Evolutionary conservation across 2,329 filamentous ascomycete species (phyloP), one percentile per base, ranked within the genome.

Genomic region (Pseudocercospora fijiensis): DNA sequence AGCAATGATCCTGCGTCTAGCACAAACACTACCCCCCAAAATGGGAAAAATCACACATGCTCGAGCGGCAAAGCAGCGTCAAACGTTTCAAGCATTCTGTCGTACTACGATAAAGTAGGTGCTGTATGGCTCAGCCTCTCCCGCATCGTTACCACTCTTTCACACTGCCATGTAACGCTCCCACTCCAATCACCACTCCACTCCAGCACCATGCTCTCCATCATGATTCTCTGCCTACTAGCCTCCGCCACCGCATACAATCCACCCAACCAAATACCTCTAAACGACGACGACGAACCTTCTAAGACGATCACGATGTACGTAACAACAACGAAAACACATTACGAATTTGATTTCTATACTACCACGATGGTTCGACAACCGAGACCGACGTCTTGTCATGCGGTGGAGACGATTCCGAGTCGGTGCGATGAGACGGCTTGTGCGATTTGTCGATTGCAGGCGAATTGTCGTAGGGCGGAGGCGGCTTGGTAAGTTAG

Each of bases 391-490:
- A 53, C 58, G 47, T 27, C 55, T 41, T 41, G 18, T 13, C 28
- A 57, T 43, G 24, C 7, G 16, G n/a, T 43, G 20, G 18, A 37
- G 3, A n/a, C 41, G 26, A 51, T 55, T 22, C 18, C 58, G 8
- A 43, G 26, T 18, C 56, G 51, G 22, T 69, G 65, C 20, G 63
- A 66, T 33, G 63, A 62, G 45, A 64, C 61, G 18, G 65, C 63
- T 18, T 67, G 65, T 61, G 65, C 67, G 8, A 37, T 65, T 13
- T 69, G 67, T 26, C 58, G 47, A 30, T 65, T 57, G 61, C 61
- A 62, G n/a, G 51, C 24, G 8, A 22, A 59, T 18, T 69, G 67
- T 26, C 43, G 55, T 28, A 30, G 33, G 5, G 59, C 55, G 13
- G 60, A 30, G 9, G 22, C 62, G 26, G 45, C 41, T 22, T 63